Percentiles rank a stretch among this genome's conserved stretches.
These are phyloP conservation scores for Stephania yunnanensis DNA, from an alignment of 164 flowering plant genomes.

Conservation along the genomic window DNA sequence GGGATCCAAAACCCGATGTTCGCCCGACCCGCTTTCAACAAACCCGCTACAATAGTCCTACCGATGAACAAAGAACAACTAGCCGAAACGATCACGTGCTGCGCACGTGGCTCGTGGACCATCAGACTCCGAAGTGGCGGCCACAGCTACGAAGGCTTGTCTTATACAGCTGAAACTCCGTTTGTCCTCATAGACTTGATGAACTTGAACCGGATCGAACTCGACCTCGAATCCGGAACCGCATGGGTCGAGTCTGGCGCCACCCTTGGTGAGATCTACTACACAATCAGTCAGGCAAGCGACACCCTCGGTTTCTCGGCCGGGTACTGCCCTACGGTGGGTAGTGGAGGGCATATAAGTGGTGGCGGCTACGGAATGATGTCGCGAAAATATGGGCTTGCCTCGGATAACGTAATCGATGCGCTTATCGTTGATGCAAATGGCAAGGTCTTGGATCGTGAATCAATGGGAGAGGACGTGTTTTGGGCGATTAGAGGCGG, in stretches of 20 bases:
- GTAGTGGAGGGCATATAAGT: constrained; percentile 1
- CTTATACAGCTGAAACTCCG: constrained; percentile 14
- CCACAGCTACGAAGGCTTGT: constrained; percentile 21
- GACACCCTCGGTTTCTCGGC: constrained; percentile 2
- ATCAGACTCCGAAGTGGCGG: constrained; percentile 18
- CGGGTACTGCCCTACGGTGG: constrained; percentile 5
- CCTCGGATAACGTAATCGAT: constrained; percentile 19
- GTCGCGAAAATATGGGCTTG: constrained; percentile 15
- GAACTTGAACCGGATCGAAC: constrained; percentile 10
- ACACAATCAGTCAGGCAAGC: neutral
- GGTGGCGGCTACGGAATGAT: constrained; percentile 13
- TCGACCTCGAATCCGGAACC: constrained; percentile 15
- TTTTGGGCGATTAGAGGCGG: constrained; percentile 18
- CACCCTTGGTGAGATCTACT: constrained; percentile 10
- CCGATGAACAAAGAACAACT: constrained; percentile 10
- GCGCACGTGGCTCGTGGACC: constrained; percentile 9
- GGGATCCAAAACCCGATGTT: constrained; percentile 15
- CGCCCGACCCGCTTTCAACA: neutral
- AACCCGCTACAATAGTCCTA: constrained; percentile 6
- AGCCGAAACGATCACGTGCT: constrained; percentile 2
- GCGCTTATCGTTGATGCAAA: constrained; percentile 13
- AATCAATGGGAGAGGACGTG: constrained; percentile 16
- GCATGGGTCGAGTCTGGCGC: constrained; percentile 21
- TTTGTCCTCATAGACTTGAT: constrained; percentile 19
- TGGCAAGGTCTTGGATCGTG: constrained; percentile 12